Base-by-base conservation (phyloP, 352 stramenopile species). In the Phytophthora kernoviae region DNA sequence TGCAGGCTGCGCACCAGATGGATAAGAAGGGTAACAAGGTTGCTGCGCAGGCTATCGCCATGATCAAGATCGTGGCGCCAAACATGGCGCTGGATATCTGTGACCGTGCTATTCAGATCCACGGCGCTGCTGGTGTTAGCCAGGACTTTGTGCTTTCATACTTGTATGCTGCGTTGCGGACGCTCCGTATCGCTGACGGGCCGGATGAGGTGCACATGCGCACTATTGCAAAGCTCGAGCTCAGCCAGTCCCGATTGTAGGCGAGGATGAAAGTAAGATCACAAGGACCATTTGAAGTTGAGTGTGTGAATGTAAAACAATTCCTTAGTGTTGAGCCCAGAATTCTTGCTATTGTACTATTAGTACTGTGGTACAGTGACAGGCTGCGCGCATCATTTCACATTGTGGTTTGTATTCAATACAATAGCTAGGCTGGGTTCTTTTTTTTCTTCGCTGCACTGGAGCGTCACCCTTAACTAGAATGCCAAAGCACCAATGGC, bases 1-100 rank as follows among this genome's bases (percentile, higher is more conserved):
- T 93, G 54, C 87, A 93, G 65, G 93, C 80, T 43, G 94, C 96
- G 4, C 82, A 98, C 55, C 91, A 93, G 37, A 96, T 96, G 71
- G 85, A 96, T 46, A 79, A 90, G 17, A 70, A 73, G 40, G 84
- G 87, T 58, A 93, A 93, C 78, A 94, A 94, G 64, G 78, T 81
- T 15, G 95, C 94, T 3, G 80, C 91, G 40, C 84, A 97, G 60
- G 88, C 96, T 24, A 98, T 99, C 53, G 91, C 90, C 3, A 95
- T 98, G 83, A 98, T 99, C 70, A 99, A 99, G 83, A 93, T 98
- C 47, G 82, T 95, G 14, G 96, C 97, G 40, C 97, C 97, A 2
- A 85, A 94, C 44, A 88, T 98, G 65, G 94, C 91, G 10, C 76
- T 83, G 42, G 58, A 71, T 6, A 88, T 99, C 5, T 80, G 93